Conservation (phyloP, 2,329 filamentous ascomycete species). For the Fusarium floridanum region DNA sequence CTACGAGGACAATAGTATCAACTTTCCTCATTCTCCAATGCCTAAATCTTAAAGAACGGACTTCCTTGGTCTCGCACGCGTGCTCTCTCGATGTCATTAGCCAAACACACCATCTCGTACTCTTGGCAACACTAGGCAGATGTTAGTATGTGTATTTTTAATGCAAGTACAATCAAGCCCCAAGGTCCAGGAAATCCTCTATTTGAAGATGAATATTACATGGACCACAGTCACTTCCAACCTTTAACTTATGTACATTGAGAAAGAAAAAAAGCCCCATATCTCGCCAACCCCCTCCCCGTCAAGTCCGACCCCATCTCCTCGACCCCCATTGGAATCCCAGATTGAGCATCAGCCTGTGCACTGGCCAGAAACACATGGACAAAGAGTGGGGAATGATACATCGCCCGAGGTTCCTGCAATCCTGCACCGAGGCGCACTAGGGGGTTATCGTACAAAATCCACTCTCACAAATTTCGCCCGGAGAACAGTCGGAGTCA, state of each 20-base stretch:
- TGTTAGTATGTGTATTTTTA: neutral
- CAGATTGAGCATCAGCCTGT: neutral
- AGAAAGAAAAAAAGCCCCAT: neutral
- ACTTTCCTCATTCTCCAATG: neutral
- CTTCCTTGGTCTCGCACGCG: too few relatives aligned
- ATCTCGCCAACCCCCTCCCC: neutral
- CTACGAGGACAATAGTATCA: neutral
- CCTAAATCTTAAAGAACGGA: too few relatives aligned
- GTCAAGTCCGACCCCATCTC: neutral
- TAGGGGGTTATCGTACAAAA: conserved; percentile 15
- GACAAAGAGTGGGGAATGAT: neutral
- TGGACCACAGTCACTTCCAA: neutral
- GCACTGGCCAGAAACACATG: neutral
- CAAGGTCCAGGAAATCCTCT: neutral
- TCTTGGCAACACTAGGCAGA: neutral
- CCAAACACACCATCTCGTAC: neutral
- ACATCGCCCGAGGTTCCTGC: neutral
- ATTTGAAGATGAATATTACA: neutral
- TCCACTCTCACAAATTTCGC: conserved; percentile 22
- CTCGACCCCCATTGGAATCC: neutral
- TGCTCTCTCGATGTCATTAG: neutral
- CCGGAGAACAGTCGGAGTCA: conserved; percentile 7
- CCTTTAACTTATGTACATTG: neutral
- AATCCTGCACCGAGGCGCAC: neutral
- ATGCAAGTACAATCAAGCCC: neutral